Evolutionary conservation across 140 eudicot species (phyloP).

Genomic region (Stevia rebaudiana): DNA sequence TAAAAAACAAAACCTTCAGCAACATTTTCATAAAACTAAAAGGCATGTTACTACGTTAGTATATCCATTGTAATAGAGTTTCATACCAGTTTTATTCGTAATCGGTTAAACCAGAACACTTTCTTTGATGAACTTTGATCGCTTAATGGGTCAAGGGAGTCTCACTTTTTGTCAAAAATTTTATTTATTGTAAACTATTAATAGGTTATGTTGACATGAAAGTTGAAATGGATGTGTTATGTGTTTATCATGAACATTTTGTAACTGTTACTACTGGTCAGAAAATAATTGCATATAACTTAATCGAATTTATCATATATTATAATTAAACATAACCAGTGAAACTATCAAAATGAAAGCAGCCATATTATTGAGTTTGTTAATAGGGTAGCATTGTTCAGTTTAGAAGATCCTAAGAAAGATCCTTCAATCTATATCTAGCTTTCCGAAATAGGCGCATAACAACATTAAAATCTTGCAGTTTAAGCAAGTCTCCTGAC

Average conservation of each 20-base stretch:
- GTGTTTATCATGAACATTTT: neutral
- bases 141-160: no score
- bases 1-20: no score
- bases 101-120: no score
- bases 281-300: neutral
- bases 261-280: neutral
- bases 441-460: conserved; percentile 72
- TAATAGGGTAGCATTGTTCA: neutral
- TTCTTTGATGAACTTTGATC: no score
- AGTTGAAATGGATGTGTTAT: neutral
- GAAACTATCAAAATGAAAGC: neutral
- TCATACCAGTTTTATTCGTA: no score
- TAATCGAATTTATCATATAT: neutral
- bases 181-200: no score
- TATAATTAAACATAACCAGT: conserved; percentile 1
- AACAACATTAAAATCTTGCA: conserved; percentile 57
- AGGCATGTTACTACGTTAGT: no score
- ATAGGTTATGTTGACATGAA: neutral
- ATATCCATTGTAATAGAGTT: no score
- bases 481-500: conserved; percentile 56
- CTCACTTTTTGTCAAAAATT: no score
- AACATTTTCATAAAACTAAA: no score
- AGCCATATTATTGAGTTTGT: neutral
- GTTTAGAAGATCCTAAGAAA: conserved; percentile 53
- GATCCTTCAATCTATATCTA: conserved; percentile 59